A percentile compares a stretch with the other conserved stretches of the same genome.
Conservation (phyloP, 345 rosid species). For the Eucalyptus cladocalyx region DNA sequence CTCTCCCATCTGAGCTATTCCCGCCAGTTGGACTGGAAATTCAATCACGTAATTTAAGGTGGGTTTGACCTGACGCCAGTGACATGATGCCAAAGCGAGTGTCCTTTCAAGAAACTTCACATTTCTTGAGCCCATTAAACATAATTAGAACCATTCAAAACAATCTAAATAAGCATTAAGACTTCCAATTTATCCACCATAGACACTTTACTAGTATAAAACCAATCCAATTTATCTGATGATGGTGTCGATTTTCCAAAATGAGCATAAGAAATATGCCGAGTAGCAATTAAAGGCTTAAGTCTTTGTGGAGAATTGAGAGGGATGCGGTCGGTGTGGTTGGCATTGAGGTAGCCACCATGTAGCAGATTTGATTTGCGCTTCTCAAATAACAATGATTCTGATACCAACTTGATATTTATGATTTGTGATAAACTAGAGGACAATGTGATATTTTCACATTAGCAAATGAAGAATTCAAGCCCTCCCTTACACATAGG, state of each 20-base stretch:
- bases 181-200: too few relatives aligned
- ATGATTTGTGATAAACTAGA: neutral
- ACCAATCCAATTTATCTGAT: too few relatives aligned
- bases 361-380: neutral
- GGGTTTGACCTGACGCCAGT: too few relatives aligned
- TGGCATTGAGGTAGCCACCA: accelerated
- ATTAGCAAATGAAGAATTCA: neutral
- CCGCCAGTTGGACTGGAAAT: constrained; percentile 1
- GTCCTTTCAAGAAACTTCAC: too few relatives aligned
- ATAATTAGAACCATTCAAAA: too few relatives aligned
- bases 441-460: neutral
- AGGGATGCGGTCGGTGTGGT: accelerated
- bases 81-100: too few relatives aligned
- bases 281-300: neutral
- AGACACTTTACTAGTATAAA: too few relatives aligned
- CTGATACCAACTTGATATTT: too few relatives aligned
- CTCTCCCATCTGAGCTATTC: constrained; percentile 91
- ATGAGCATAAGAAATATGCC: accelerated
- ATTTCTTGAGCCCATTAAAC: too few relatives aligned
- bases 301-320: neutral
- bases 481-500: neutral
- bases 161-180: too few relatives aligned
- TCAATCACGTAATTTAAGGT: too few relatives aligned
- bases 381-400: accelerated
- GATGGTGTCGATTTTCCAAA: neutral